These are phyloP conservation scores for Plenodomus biglobosus DNA, from an alignment of 2,329 filamentous ascomycete genomes.

Conservation along the genomic window DNA sequence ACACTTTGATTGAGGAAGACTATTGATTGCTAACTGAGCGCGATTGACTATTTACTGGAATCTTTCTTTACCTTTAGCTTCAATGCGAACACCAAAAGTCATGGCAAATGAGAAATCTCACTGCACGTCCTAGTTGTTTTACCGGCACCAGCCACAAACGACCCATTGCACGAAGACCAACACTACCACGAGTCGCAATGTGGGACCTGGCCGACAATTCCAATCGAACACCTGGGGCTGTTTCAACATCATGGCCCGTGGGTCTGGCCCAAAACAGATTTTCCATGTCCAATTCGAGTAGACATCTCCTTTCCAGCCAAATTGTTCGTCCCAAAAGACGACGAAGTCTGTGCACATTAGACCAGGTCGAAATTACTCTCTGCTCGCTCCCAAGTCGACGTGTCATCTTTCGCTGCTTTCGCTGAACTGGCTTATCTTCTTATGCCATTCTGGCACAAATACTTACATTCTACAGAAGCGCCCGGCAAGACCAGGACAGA, in stretches of 20 bases:
- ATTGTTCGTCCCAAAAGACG: conserved; percentile 45
- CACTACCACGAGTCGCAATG: background rate
- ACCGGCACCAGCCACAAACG: background rate
- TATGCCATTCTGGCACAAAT: no score
- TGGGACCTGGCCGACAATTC: background rate
- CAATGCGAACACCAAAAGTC: no score
- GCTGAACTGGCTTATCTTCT: no score
- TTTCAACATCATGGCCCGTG: conserved; percentile 20
- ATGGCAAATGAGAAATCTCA: no score
- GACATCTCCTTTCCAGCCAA: conserved; percentile 36
- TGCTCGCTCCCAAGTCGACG: conserved; percentile 27
- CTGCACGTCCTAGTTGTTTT: no score
- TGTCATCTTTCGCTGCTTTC: conserved; percentile 42
- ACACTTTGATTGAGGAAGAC: no score
- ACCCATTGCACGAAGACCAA: background rate
- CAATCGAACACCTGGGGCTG: background rate
- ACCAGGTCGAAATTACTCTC: conserved; percentile 28
- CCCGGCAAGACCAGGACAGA: conserved; percentile 46
- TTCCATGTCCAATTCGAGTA: conserved; percentile 16
- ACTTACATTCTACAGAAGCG: conserved; percentile 44
- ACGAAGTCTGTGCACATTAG: conserved; percentile 47
- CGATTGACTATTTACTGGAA: no score
- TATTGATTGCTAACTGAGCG: no score
- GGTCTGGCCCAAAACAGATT: conserved; percentile 7
- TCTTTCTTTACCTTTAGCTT: no score